Evolutionary conservation across 1,139 yeast species (phyloP), one percentile per base, ranked within the genome.

Genomic region (Taphrina betulina): DNA sequence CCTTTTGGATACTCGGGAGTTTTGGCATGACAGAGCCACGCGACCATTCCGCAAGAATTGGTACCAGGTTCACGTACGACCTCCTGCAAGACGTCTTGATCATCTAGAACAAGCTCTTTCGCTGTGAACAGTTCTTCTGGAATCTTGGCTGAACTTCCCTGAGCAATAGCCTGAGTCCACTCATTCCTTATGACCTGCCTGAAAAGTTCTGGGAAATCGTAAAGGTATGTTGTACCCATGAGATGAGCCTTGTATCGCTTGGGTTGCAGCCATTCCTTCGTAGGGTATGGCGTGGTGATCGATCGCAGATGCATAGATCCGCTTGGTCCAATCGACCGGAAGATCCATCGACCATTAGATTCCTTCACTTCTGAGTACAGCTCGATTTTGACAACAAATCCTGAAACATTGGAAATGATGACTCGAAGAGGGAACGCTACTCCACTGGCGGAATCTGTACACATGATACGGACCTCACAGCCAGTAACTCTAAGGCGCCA

Each of bases 1-100:
- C 98, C 98, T 65, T 85, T 80, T 63, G 98, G 97, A 71, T 87
- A 90, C 72, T 92, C 98, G 8, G 96, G 96, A 29, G 98, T 92
- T 75, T 89, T 89, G 34, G 89, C 95, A 51, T 81, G 79, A 55
- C 88, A 79, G 71, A 85, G 79, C 82, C 95, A 92, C 57, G 96
- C 98, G 67, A 92, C 96, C 97, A 92, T 92, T 74, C 98, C 98
- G 70, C 87, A 81, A 63, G 80, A 81, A 72, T 92, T 92, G 51
- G 96, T 87, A 69, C 98, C 98, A 20, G 97, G 92, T 66, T 92
- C 98, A 71, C 98, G 83, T 63, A 82, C 81, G 62, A 92, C 92
- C 63, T 95, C 95, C 55, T 95, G 83, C 64, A 90, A 78, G 59
- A 85, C 90, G 62, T 85, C 82, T 53, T 68, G 59, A 57, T 74